These are phyloP conservation scores for Solanum lycopersicoides DNA, from an alignment of 257 asterid species.

Conservation along the genomic window DNA sequence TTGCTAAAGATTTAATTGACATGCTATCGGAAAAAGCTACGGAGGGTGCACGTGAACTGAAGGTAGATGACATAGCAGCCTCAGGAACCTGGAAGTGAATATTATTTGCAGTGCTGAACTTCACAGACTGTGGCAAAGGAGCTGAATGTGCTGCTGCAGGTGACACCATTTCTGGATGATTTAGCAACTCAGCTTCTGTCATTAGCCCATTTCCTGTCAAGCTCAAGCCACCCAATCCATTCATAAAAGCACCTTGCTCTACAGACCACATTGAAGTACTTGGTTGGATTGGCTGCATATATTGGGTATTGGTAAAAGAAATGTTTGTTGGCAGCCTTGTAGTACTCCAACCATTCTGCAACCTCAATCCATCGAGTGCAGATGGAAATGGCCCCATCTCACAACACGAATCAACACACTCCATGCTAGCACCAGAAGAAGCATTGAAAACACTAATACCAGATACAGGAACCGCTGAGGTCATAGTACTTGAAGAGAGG, in stretches of 20 bases:
- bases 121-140: conserved; percentile 38
- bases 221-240: conserved; percentile 44
- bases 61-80: conserved; percentile 32
- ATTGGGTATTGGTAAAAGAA: conserved; percentile 23
- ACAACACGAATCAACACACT: conserved; percentile 17
- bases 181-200: conserved; percentile 27
- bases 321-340: conserved; percentile 16
- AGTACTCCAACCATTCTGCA: conserved; percentile 30
- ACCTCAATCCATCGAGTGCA: conserved; percentile 26
- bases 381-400: conserved; percentile 27
- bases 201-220: conserved; percentile 44
- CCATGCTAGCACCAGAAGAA: conserved; percentile 22
- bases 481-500: conserved; percentile 18
- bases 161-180: conserved; percentile 33
- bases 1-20: conserved; percentile 33
- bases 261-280: conserved; percentile 40
- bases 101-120: conserved; percentile 19
- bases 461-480: conserved; percentile 11
- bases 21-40: conserved; percentile 27
- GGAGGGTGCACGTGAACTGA: conserved; percentile 26
- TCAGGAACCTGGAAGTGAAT: conserved; percentile 30
- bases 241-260: conserved; percentile 32
- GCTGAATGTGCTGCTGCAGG: conserved; percentile 37
- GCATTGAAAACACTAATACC: neutral
- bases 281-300: conserved; percentile 35